Conservation (phyloP, 2,329 filamentous ascomycete species). For the Xylaria sp. region DNA sequence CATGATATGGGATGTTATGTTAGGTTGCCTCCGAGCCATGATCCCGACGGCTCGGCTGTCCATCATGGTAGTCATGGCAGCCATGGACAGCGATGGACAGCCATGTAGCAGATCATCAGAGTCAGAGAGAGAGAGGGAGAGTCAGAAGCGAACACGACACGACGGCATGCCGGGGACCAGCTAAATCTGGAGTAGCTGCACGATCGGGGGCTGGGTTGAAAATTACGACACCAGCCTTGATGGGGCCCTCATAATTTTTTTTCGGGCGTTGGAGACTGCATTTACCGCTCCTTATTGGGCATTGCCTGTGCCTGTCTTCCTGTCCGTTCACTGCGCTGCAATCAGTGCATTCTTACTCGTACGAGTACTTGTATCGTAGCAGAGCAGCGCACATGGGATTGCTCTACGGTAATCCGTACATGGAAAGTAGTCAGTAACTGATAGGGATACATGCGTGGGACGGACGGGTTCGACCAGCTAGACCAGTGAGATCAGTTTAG, state of each 20-base stretch:
- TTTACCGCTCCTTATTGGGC: slow-evolving; percentile 15
- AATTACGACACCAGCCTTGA: slow-evolving; percentile 21
- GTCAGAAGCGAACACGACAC: slow-evolving; percentile 3
- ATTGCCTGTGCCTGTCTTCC: not conserved
- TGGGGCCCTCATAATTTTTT: slow-evolving; percentile 11
- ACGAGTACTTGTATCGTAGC: not conserved
- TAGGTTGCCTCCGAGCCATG: no score
- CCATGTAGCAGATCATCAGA: not conserved
- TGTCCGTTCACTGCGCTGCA: not conserved
- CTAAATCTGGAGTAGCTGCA: slow-evolving; percentile 4
- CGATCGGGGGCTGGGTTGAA: slow-evolving; percentile 27
- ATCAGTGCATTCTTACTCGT: slow-evolving; percentile 11
- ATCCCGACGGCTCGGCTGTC: no score
- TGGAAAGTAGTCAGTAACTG: not conserved
- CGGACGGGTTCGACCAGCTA: not conserved
- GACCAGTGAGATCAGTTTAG: no score
- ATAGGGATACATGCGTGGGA: slow-evolving; percentile 1
- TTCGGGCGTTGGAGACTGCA: slow-evolving; percentile 19
- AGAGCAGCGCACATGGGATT: slow-evolving; percentile 6
- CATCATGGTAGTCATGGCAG: no score
- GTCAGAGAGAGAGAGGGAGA: not conserved
- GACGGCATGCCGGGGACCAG: slow-evolving; percentile 1
- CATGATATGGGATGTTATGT: no score
- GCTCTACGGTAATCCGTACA: slow-evolving; percentile 3
- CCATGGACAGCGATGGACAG: not conserved